A percentile compares a stretch with the other conserved stretches of the same genome.
Conservation (phyloP, 176 grass and related monocot genomes). For the Paspalum vaginatum region DNA sequence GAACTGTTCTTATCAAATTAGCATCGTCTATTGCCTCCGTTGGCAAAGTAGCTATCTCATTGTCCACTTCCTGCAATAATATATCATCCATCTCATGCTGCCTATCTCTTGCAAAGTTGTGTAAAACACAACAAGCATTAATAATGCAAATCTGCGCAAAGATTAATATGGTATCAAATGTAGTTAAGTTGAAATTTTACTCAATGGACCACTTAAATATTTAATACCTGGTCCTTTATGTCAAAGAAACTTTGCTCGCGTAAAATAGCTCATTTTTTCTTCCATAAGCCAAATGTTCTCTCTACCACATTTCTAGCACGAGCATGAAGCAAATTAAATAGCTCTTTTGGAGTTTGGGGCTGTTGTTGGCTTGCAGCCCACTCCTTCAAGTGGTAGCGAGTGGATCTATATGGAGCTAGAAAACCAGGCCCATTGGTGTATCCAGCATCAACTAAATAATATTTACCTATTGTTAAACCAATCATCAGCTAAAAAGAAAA, state of each 20-base stretch:
- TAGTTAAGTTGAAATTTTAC: not conserved
- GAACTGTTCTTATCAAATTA: not conserved
- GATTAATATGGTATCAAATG: not conserved
- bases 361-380: too few species aligned
- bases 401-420: too few species aligned
- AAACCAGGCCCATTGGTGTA: too few species aligned
- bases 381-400: too few species aligned
- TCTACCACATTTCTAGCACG: too few species aligned
- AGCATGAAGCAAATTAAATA: too few species aligned
- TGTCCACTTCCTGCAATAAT: not conserved
- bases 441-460: too few species aligned
- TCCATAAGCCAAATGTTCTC: too few species aligned
- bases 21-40: not conserved
- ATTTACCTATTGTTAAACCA: not conserved
- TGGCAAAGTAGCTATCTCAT: not conserved
- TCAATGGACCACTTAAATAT: too few species aligned
- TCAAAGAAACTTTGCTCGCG: not conserved
- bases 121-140: conserved; percentile 23
- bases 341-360: too few species aligned
- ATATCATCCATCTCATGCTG: not conserved
- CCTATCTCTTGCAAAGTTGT: conserved; percentile 4
- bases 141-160: conserved; percentile 23
- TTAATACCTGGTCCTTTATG: not conserved
- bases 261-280: too few species aligned
- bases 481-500: not conserved